Conservation (phyloP, 331 rosid genomes). For the Prunus yedoensis region DNA sequence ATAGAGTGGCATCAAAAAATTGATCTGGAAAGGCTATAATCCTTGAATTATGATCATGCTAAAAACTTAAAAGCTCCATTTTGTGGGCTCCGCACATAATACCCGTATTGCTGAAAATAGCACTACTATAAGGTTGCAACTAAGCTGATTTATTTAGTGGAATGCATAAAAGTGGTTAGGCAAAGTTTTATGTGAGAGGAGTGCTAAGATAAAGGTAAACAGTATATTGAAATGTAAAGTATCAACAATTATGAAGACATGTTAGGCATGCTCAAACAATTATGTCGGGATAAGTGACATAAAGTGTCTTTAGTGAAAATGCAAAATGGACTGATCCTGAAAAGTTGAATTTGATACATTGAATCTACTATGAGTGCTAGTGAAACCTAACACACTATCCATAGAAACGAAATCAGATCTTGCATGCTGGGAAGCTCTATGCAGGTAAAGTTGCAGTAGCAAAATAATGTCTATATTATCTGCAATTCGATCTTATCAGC, state of each 20-base stretch:
- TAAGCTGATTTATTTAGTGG: conserved; percentile 31
- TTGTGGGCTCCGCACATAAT: conserved; percentile 43
- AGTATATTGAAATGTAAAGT: conserved; percentile 44
- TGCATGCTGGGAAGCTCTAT: not conserved
- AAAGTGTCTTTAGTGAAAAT: conserved; percentile 44
- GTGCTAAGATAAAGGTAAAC: conserved; percentile 47
- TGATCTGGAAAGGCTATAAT: conserved; percentile 13
- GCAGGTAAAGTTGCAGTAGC: not conserved
- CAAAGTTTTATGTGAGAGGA: conserved; percentile 13
- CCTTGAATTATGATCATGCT: conserved; percentile 20
- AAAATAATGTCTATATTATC: not conserved
- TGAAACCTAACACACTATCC: conserved; percentile 9
- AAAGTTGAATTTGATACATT: conserved; percentile 38
- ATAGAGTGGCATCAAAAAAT: not conserved
- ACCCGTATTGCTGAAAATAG: conserved; percentile 33
- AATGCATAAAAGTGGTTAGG: conserved; percentile 4
- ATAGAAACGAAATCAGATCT: conserved; percentile 3
- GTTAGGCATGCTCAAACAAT: conserved; percentile 68
- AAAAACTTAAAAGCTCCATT: conserved; percentile 23
- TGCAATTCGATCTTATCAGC: not conserved
- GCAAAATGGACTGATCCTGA: conserved; percentile 22
- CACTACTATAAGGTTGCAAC: conserved; percentile 20
- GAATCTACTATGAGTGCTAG: conserved; percentile 28
- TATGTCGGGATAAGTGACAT: conserved; percentile 48
- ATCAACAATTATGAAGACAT: conserved; percentile 46